Percentiles rank a stretch among this genome's conserved stretches.
These are phyloP conservation scores for Acaromyces ingoldii DNA, from an alignment of 1,284 basidiomycete genomes.

Conservation along the genomic window DNA sequence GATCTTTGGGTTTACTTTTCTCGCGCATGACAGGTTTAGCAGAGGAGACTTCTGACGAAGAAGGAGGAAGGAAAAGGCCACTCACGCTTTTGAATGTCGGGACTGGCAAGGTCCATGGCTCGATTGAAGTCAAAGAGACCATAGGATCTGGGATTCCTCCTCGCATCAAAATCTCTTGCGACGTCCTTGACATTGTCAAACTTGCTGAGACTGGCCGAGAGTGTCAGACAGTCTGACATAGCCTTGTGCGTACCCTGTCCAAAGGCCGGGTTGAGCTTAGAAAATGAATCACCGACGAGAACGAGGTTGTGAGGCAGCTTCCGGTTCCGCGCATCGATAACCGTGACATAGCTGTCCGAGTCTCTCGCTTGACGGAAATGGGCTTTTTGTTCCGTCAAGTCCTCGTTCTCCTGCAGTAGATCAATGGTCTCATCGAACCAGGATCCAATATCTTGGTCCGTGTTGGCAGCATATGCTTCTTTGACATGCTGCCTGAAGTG, in stretches of 20 bases:
- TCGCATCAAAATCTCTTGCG: not conserved
- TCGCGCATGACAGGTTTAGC: too few species aligned
- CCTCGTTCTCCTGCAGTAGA: not conserved
- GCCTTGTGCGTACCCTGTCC: not conserved
- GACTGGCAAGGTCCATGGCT: not conserved
- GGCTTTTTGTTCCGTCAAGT: not conserved
- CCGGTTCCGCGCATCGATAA: not conserved
- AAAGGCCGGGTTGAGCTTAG: conserved; percentile 1
- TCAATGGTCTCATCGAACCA: not conserved
- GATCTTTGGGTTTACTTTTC: too few species aligned
- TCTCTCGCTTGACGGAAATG: not conserved
- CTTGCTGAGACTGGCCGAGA: not conserved
- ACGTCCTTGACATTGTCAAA: not conserved
- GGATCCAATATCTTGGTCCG: not conserved
- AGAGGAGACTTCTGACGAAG: too few species aligned
- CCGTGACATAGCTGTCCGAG: not conserved
- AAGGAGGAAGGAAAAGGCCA: too few species aligned
- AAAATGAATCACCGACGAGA: not conserved
- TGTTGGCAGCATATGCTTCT: not conserved
- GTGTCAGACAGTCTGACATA: not conserved
- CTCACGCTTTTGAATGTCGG: not conserved
- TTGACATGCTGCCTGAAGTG: not conserved
- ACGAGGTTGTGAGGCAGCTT: not conserved
- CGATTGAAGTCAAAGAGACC: not conserved
- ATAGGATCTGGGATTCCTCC: not conserved